Evolutionary conservation across 257 asterid species (phyloP), one percentile per base, ranked within the genome.

Genomic region (Primulina huaijiensis): DNA sequence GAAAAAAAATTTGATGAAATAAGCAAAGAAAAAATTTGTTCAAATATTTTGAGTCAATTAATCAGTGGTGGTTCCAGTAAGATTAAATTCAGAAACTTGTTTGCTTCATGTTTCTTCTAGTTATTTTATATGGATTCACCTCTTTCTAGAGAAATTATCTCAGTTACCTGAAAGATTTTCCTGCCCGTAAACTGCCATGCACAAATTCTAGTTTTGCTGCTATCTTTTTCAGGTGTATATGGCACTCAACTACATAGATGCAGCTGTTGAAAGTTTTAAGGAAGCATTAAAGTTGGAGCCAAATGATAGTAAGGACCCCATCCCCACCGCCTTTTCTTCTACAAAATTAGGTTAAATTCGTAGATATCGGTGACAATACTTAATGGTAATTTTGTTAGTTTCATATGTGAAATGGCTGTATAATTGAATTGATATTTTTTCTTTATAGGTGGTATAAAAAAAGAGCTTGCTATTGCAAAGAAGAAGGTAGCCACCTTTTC

Each of bases 241-340:
- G 82, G 93, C 95, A 62, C 87, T 89, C 66, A 91, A 91, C 73
- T 86, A 86, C 67, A 63, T 89, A 43, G 95, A 91, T 76, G 83
- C 92, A 35, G 97, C 96, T 37, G 84, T 82, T 73, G 83, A 87
- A 71, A 89, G 96, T 77, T 91, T 84, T 65, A 77, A 64, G 68
- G 84, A 87, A 79, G 97, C 97, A 60, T 70, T 81, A 72, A 95
- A 87, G 71, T 78, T 91, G 87, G 93, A 87, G 79, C 97, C 97
- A 5, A 83, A 77, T 75, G 95, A 91, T 73, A 89, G 97, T 91
- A 74, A 79, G 88, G 74, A 62, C 63, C 55, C 58, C 43, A 19
- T 68, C 6, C 19, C 17, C 20, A 33, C 16, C 38, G 27, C 57
- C 31, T 34, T 55, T 8, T 61, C 61, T 60, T 68, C 62, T 64